These are phyloP conservation scores for Tausonia pullulans DNA, from an alignment of 1,284 basidiomycete species.

Conservation along the genomic window DNA sequence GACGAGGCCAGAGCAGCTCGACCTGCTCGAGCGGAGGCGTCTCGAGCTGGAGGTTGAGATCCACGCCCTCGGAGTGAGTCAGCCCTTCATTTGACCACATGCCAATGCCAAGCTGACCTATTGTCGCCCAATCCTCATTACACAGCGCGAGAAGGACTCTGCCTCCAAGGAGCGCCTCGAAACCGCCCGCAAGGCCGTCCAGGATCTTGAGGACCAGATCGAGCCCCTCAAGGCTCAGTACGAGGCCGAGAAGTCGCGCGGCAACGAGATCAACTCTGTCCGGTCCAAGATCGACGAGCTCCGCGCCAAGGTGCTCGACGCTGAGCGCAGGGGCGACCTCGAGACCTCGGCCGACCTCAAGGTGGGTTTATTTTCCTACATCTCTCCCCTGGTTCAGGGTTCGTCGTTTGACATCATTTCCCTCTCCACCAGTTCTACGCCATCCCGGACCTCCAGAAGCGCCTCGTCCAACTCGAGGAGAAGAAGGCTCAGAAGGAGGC, in stretches of 20 bases:
- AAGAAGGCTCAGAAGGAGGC: conserved; percentile 37
- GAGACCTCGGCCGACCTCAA: conserved; percentile 65
- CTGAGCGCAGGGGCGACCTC: conserved; percentile 78
- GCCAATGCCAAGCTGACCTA: not conserved
- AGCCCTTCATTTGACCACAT: not conserved
- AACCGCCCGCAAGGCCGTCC: conserved; percentile 64
- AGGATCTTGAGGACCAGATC: conserved; percentile 81
- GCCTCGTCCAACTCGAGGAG: conserved; percentile 46
- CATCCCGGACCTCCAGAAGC: conserved; percentile 76
- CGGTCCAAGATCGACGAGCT: conserved; percentile 83
- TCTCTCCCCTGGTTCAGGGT: not conserved
- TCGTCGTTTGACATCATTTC: not conserved
- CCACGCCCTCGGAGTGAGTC: conserved; percentile 63
- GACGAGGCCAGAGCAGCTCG: conserved; percentile 88
- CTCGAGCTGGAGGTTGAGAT: conserved; percentile 92
- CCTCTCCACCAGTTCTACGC: conserved; percentile 66
- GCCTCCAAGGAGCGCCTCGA: conserved; percentile 81
- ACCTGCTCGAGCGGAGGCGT: conserved; percentile 83
- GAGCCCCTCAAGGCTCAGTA: conserved; percentile 77
- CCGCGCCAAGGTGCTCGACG: conserved; percentile 84
- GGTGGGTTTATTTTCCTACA: conserved; percentile 15
- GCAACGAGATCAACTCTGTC: conserved; percentile 71
- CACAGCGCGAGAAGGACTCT: conserved; percentile 68
- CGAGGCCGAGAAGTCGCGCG: conserved; percentile 76
- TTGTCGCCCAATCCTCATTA: not conserved